These are phyloP conservation scores for Coniella lustricola DNA, from an alignment of 2,329 filamentous ascomycete genomes.

Conservation along the genomic window DNA sequence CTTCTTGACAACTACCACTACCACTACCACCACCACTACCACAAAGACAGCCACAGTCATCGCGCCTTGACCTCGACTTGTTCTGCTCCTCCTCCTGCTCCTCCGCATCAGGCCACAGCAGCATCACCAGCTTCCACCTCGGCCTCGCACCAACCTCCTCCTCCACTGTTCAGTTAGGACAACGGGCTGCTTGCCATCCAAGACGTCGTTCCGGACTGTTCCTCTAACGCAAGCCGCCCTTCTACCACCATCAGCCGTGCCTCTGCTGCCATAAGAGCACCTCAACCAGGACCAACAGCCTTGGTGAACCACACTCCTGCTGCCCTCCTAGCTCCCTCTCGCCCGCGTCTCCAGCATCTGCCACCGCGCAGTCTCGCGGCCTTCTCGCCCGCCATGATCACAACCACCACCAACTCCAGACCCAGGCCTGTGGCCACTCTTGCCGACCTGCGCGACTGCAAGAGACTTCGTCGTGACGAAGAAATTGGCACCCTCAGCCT, in stretches of 20 bases:
- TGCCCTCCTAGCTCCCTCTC: neutral
- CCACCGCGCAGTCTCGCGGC: neutral
- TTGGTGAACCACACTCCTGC: slow-evolving; percentile 1
- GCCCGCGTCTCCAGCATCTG: neutral
- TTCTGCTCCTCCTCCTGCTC: neutral
- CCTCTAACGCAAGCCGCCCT: slow-evolving; percentile 15
- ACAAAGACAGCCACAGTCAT: neutral
- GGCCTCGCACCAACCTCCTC: neutral
- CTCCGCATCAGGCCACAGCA: neutral
- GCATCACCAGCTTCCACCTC: neutral
- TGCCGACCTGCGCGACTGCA: slow-evolving; percentile 6
- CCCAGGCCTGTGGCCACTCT: slow-evolving; percentile 4
- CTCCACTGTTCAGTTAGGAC: slow-evolving; percentile 3
- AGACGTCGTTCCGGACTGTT: slow-evolving; percentile 1
- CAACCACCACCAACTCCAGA: slow-evolving; percentile 12
- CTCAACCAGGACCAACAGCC: slow-evolving; percentile 5
- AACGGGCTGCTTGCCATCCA: slow-evolving; percentile 11
- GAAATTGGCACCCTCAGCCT: slow-evolving; percentile 15
- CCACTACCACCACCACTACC: neutral
- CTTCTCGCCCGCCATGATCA: slow-evolving; percentile 13
- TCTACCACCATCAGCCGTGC: neutral
- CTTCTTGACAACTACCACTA: neutral
- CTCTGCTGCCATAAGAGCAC: neutral
- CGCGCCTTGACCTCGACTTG: neutral
- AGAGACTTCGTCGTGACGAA: slow-evolving; percentile 9